A percentile compares a stretch with the other conserved stretches of the same genome.
These are phyloP conservation scores for Fusarium solani-melongenae DNA, from an alignment of 2,329 filamentous ascomycete species.

Conservation along the genomic window DNA sequence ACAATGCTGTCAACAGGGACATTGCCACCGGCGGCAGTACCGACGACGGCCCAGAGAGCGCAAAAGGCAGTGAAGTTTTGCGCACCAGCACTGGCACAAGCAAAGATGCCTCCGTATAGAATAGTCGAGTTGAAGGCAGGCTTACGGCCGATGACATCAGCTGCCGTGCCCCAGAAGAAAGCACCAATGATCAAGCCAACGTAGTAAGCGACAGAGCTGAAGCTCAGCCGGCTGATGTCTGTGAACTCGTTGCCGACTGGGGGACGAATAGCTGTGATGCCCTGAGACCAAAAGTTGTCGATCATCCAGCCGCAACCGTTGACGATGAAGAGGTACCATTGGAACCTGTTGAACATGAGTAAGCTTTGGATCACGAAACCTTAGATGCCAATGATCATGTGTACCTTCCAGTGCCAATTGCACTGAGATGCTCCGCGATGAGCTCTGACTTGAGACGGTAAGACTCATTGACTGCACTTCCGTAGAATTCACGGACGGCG, in stretches of 20 bases:
- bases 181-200: slow-evolving; percentile 57
- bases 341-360: slow-evolving; percentile 41
- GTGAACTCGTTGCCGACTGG: slow-evolving; percentile 48
- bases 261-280: slow-evolving; percentile 49
- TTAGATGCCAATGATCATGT: not conserved
- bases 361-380: not conserved
- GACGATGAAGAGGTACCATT: slow-evolving; percentile 58
- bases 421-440: slow-evolving; percentile 42
- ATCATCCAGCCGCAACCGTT: slow-evolving; percentile 60
- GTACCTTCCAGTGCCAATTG: slow-evolving; percentile 51
- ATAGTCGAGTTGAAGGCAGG: slow-evolving; percentile 58
- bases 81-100: slow-evolving; percentile 65
- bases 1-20: slow-evolving; percentile 58
- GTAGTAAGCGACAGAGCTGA: slow-evolving; percentile 48
- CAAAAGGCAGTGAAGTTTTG: slow-evolving; percentile 67
- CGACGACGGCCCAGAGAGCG: slow-evolving; percentile 62
- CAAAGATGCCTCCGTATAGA: slow-evolving; percentile 62
- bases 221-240: slow-evolving; percentile 45
- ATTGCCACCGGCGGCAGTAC: slow-evolving; percentile 55
- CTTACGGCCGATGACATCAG: slow-evolving; percentile 53
- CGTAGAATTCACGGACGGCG: slow-evolving; percentile 48
- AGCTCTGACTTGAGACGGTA: slow-evolving; percentile 50
- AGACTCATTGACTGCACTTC: slow-evolving; percentile 42
- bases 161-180: slow-evolving; percentile 55
- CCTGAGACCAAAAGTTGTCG: slow-evolving; percentile 56